Evolutionary conservation across 306 rosid species (phyloP).

Genomic region (Glycyrrhiza uralensis): DNA sequence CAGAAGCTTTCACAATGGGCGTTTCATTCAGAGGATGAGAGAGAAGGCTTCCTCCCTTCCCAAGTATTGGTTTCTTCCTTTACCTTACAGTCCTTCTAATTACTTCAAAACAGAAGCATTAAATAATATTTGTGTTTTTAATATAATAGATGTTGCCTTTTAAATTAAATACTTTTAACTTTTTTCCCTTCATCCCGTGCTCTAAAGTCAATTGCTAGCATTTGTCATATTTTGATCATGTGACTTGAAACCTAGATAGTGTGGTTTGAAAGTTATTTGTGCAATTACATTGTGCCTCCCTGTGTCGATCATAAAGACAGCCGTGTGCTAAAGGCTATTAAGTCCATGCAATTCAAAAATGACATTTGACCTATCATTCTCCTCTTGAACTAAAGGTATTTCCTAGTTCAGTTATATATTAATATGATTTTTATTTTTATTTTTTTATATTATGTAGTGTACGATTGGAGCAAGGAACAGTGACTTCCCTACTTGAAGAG

Average conservation of each 20-base stretch:
- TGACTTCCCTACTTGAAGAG: conserved; percentile 86
- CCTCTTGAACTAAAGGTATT: background rate
- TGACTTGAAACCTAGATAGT: background rate
- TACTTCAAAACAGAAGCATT: background rate
- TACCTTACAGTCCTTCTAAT: background rate
- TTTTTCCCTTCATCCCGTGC: too few species aligned
- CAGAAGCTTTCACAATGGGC: conserved; percentile 96
- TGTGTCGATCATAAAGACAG: background rate
- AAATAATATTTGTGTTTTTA: background rate
- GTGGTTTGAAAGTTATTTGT: background rate
- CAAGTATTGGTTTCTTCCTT: conserved; percentile 46
- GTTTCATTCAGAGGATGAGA: conserved; percentile 93
- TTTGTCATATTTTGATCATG: background rate
- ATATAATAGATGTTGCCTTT: background rate
- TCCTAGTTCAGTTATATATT: background rate
- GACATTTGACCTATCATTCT: conserved; percentile 6
- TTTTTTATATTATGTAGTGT: conserved; percentile 41
- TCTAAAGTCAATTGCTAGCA: background rate
- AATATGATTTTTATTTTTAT: background rate
- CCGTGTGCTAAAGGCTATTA: background rate
- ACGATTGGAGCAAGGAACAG: conserved; percentile 81
- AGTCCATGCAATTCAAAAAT: background rate
- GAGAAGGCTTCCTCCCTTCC: conserved; percentile 79
- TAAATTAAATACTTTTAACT: background rate
- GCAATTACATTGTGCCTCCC: background rate